Conservation (phyloP, 2,329 filamentous ascomycete genomes). For the Ambrosiella beaveri region DNA sequence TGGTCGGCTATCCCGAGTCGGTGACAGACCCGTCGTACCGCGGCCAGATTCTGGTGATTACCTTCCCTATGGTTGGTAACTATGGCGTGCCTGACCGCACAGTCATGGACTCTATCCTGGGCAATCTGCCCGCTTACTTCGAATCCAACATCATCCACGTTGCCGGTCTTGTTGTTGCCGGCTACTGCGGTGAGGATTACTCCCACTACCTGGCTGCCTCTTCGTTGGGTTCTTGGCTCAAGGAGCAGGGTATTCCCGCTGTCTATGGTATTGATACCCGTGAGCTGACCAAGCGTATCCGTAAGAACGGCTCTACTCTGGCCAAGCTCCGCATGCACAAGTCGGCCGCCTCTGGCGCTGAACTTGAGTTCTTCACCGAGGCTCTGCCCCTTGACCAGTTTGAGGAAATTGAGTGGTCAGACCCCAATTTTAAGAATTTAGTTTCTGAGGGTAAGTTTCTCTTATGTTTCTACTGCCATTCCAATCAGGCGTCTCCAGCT, state of each 20-base stretch:
- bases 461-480: not conserved
- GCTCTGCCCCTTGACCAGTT: constrained; percentile 34
- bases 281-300: constrained; percentile 82
- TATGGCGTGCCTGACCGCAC: constrained; percentile 89
- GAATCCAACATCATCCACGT: constrained; percentile 88
- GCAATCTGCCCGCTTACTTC: constrained; percentile 79
- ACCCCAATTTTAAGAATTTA: constrained; percentile 85
- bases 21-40: constrained; percentile 77
- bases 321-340: constrained; percentile 65
- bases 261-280: constrained; percentile 92
- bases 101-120: constrained; percentile 65
- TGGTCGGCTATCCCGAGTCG: constrained; percentile 96
- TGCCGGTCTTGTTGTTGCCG: constrained; percentile 74
- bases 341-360: constrained; percentile 23
- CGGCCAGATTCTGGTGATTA: constrained; percentile 89
- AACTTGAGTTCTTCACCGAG: constrained; percentile 11
- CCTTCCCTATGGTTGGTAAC: constrained; percentile 89
- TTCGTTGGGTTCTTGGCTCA: constrained; percentile 85
- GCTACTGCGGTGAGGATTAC: constrained; percentile 86
- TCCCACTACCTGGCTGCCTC: constrained; percentile 86
- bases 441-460: constrained; percentile 71
- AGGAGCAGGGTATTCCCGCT: constrained; percentile 84
- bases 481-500: not conserved
- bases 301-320: constrained; percentile 89
- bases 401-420: constrained; percentile 69